Conservation (phyloP, 1,284 basidiomycete genomes). For the Dichomitus squalens region DNA sequence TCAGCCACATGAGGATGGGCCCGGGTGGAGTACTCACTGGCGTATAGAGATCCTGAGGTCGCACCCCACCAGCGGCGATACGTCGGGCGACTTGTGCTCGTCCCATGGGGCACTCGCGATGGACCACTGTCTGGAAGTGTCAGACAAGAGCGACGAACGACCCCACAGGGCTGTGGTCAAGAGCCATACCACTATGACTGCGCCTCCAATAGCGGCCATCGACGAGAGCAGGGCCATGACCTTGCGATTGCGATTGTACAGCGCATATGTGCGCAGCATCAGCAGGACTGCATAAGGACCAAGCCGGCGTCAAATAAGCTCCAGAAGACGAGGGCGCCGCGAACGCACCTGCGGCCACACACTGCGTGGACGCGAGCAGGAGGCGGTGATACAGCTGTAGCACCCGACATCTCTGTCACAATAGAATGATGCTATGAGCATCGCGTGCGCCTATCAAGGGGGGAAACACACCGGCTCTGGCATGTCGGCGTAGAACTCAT, state of each 20-base stretch:
- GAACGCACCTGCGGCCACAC: neutral
- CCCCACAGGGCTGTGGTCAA: neutral
- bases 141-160: neutral
- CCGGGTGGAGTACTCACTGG: neutral
- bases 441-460: no score
- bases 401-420: constrained; percentile 1
- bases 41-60: neutral
- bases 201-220: neutral
- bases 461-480: constrained; percentile 6
- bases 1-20: neutral
- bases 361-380: neutral
- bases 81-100: neutral
- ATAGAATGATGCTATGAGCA: neutral
- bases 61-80: neutral
- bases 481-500: constrained; percentile 11
- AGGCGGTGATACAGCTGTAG: constrained; percentile 11
- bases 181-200: neutral
- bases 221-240: neutral
- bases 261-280: constrained; percentile 11
- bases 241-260: constrained; percentile 1
- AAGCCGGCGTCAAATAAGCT: neutral
- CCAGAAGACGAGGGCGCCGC: neutral
- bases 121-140: no score
- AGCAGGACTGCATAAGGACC: neutral
- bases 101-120: neutral